These are phyloP conservation scores for Sporobolomyces roseus DNA, from an alignment of 768 basidiomycete genomes.

Conservation along the genomic window DNA sequence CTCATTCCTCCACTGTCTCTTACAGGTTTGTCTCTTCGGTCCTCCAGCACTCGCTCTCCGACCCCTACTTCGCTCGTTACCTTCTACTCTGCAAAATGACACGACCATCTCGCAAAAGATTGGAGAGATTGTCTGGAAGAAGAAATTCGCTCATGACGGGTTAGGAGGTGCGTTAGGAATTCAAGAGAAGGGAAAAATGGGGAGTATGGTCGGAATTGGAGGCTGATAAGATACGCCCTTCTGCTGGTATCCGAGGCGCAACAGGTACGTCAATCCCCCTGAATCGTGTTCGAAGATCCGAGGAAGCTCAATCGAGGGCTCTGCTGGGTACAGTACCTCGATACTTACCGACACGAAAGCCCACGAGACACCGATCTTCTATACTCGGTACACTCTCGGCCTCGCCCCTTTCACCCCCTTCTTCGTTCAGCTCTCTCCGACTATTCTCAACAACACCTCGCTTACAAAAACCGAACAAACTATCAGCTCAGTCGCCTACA, in stretches of 20 bases:
- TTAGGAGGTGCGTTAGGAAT: conserved; percentile 42
- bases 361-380: too few species aligned
- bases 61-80: conserved; percentile 60
- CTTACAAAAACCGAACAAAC: too few species aligned
- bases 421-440: too few species aligned
- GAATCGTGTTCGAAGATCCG: too few species aligned
- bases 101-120: conserved; percentile 49
- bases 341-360: too few species aligned
- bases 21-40: conserved; percentile 80
- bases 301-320: too few species aligned
- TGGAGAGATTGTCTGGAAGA: conserved; percentile 23
- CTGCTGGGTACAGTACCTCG: too few species aligned
- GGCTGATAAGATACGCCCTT: conserved; percentile 58
- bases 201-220: conserved; percentile 89
- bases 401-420: too few species aligned
- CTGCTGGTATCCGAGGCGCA: neutral
- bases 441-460: too few species aligned
- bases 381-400: too few species aligned
- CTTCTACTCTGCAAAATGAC: conserved; percentile 53
- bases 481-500: too few species aligned
- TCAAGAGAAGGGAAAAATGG: conserved; percentile 54
- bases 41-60: conserved; percentile 76
- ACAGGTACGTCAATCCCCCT: too few species aligned
- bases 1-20: neutral
- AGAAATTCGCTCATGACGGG: conserved; percentile 45